Evolutionary conservation across 106 monocot species (phyloP), one percentile per base, ranked within the genome.

Genomic region (Vanilla planifolia): DNA sequence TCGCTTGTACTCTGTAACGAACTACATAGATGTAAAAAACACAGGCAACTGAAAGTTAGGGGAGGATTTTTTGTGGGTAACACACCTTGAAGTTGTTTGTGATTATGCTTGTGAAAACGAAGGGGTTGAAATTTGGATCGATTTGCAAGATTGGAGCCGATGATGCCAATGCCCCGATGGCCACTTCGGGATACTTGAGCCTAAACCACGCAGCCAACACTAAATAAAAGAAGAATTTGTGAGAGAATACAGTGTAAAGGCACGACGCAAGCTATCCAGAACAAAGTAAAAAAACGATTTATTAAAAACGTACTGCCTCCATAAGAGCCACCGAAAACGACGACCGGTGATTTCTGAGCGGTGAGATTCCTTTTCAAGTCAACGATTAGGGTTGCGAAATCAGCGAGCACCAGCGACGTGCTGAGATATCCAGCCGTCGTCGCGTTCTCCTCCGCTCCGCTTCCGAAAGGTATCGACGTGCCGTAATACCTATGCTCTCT

Each of bases 171-270:
- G 96, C 96, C 10, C 96, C 96, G 73, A 82, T 77, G 44, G 91
- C 61, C 11, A 96, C 63, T 43, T 96, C 91, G 3, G 96, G 96
- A 57, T 96, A 96, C 48, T 96, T 96, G 25, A 96, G 63, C 43
- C 96, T 86, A 60, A 96, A 96, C 96, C 96, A 96, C 51, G 96
- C 80, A 41, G 96, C 90, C 66, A 96, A 61, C 96, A 96, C 96
- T 95, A 55, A 4, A 34, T 5, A n/a, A 28, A 14, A 25, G 33
- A 33, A 6, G 6, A 32, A 19, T 15, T 51, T 19, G 11, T 25
- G 6, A 24, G 3, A 23, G 21, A 23, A 23, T 19, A 15, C 14
- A n/a, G n/a, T n/a, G n/a, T n/a, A n/a, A n/a, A n/a, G n/a, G n/a
- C n/a, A n/a, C n/a, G n/a, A n/a, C n/a, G n/a, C n/a, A n/a, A n/a